Evolutionary conservation across 345 rosid genomes (phyloP).

Genomic region (Gossypium raimondii): DNA sequence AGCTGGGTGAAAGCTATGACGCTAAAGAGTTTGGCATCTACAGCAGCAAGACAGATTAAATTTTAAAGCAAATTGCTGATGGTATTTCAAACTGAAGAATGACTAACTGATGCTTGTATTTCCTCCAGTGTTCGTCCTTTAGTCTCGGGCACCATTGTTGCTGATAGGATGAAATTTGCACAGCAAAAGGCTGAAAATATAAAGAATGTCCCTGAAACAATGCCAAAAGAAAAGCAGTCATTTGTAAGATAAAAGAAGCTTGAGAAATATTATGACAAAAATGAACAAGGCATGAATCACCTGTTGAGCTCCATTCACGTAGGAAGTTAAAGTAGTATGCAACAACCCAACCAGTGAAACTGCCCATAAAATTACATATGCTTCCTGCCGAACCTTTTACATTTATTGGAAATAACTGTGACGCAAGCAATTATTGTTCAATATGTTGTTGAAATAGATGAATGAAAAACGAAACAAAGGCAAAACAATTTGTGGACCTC

Average conservation of each 20-base stretch:
- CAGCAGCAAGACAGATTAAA: too few relatives aligned
- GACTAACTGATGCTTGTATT: constrained; percentile 2
- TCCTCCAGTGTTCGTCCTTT: constrained; percentile 28
- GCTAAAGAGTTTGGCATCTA: too few relatives aligned
- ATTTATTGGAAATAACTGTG: constrained; percentile 3
- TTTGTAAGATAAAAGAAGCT: not conserved
- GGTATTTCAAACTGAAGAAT: not conserved
- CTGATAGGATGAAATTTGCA: constrained; percentile 16
- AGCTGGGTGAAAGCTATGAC: too few relatives aligned
- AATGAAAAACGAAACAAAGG: not conserved
- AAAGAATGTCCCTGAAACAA: constrained; percentile 26
- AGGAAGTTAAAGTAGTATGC: constrained; percentile 6
- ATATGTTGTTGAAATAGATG: not conserved
- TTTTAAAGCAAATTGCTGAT: too few relatives aligned
- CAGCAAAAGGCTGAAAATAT: constrained; percentile 23
- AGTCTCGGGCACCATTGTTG: constrained; percentile 36
- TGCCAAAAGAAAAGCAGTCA: not conserved
- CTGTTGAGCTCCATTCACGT: constrained; percentile 12
- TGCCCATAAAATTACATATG: not conserved
- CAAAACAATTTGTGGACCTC: not conserved
- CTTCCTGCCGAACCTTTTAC: constrained; percentile 13
- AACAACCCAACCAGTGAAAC: not conserved
- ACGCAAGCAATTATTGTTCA: not conserved
- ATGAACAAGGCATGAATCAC: not conserved
- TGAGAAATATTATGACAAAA: not conserved